Conservation (phyloP, 192 early-diverging fungal genomes). For the Backusella luteola region DNA sequence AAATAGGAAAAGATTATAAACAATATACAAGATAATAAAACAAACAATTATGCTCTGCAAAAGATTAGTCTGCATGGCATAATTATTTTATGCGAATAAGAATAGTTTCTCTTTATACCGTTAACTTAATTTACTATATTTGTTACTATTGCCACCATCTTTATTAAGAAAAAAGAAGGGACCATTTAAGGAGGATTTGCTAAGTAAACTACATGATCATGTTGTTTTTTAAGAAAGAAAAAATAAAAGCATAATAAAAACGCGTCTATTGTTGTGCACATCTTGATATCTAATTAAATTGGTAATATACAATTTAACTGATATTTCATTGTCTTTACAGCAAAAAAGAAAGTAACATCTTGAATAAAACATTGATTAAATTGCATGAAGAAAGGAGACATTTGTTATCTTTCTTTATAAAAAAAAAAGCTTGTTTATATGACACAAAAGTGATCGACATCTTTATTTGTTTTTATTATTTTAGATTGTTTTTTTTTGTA, state of each 20-base stretch:
- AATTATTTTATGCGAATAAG: neutral
- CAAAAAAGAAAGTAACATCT: neutral
- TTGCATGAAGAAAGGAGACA: neutral
- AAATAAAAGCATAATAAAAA: neutral
- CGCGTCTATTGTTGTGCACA: neutral
- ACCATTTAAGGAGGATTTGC: neutral
- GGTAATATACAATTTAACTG: neutral
- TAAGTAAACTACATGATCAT: neutral
- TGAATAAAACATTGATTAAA: neutral
- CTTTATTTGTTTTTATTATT: neutral
- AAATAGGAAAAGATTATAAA: neutral
- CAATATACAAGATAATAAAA: neutral
- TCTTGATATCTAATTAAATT: neutral
- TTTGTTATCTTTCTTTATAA: neutral
- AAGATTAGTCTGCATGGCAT: neutral
- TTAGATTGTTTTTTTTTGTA: neutral
- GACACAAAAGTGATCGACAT: constrained; percentile 2
- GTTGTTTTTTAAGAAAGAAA: neutral
- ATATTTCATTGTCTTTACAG: neutral
- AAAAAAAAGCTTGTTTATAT: neutral
- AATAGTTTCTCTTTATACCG: neutral
- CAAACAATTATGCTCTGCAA: neutral
- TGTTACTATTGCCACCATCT: constrained; percentile 3
- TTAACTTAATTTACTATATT: neutral
- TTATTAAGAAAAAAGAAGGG: neutral